A percentile compares a stretch with the other conserved stretches of the same genome.
Evolutionary conservation across 352 stramenopile genomes (phyloP).

Genomic region (Plasmopara halstedii): DNA sequence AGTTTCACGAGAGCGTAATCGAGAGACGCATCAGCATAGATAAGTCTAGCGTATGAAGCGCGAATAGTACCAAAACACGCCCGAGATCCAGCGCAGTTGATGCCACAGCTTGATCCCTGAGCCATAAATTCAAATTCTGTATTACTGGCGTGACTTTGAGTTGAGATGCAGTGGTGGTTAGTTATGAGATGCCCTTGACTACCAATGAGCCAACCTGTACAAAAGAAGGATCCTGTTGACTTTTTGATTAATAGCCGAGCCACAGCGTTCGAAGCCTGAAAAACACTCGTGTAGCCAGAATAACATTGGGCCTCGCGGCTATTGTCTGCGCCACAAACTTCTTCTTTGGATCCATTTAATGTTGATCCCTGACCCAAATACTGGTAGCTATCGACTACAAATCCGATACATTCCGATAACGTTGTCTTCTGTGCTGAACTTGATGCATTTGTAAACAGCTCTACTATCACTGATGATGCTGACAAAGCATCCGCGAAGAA

Average conservation of each 20-base stretch:
- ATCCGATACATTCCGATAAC: slow-evolving; percentile 30
- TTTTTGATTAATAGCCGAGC: slow-evolving; percentile 64
- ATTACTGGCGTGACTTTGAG: slow-evolving; percentile 33
- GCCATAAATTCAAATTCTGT: slow-evolving; percentile 68
- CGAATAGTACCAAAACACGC: slow-evolving; percentile 32
- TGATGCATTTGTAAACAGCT: slow-evolving; percentile 34
- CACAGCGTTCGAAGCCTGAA: slow-evolving; percentile 30
- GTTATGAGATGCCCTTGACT: slow-evolving; percentile 69
- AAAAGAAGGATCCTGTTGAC: slow-evolving; percentile 41
- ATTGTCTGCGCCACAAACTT: slow-evolving; percentile 55
- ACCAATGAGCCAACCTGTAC: slow-evolving; percentile 69
- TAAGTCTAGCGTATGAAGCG: slow-evolving; percentile 24
- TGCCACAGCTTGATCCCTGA: slow-evolving; percentile 26
- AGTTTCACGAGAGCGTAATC: slow-evolving; percentile 73
- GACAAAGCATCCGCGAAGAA: slow-evolving; percentile 39
- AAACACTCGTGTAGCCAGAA: slow-evolving; percentile 7
- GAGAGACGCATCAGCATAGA: slow-evolving; percentile 26
- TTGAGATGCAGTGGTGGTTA: slow-evolving; percentile 75
- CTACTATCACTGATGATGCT: slow-evolving; percentile 34
- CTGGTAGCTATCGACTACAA: slow-evolving; percentile 43
- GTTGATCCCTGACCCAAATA: slow-evolving; percentile 23
- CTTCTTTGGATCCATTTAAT: slow-evolving; percentile 30
- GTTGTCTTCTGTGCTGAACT: slow-evolving; percentile 12
- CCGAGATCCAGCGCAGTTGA: slow-evolving; percentile 24
- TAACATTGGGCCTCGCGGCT: slow-evolving; percentile 58